Evolutionary conservation across 495 filamentous ascomycete genomes (phyloP).

Genomic region (Umbilicaria muhlenbergii): DNA sequence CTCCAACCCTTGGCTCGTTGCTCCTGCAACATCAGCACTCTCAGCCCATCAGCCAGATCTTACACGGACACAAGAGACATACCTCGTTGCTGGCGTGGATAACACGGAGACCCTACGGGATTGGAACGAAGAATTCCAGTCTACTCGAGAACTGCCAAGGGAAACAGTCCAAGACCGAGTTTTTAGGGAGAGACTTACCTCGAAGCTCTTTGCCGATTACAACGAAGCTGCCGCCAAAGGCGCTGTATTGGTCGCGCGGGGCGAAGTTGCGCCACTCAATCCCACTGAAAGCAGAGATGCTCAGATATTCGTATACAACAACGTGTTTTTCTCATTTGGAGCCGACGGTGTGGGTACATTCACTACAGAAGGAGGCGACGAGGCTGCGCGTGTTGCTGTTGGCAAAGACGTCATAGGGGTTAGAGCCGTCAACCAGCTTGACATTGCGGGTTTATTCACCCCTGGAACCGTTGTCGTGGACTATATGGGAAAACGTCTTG

Average conservation of each 20-base stretch:
- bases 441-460: slow-evolving; percentile 85
- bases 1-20: slow-evolving; percentile 82
- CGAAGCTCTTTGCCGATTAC: slow-evolving; percentile 94
- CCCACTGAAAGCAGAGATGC: slow-evolving; percentile 85
- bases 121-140: slow-evolving; percentile 99
- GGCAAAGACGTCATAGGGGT: slow-evolving; percentile 95
- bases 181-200: slow-evolving; percentile 83
- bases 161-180: slow-evolving; percentile 91
- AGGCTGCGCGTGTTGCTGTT: slow-evolving; percentile 89
- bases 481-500: slow-evolving; percentile 91
- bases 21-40: slow-evolving; percentile 42
- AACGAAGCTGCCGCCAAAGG: slow-evolving; percentile 88
- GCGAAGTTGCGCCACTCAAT: slow-evolving; percentile 91
- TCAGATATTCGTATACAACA: slow-evolving; percentile 99
- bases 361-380: slow-evolving; percentile 88
- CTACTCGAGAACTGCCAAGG: slow-evolving; percentile 80
- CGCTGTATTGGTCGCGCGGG: slow-evolving; percentile 82
- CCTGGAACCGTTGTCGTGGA: slow-evolving; percentile 94
- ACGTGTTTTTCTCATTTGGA: slow-evolving; percentile 97
- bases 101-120: slow-evolving; percentile 87
- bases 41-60: slow-evolving; percentile 65
- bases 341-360: slow-evolving; percentile 97
- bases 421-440: slow-evolving; percentile 87
- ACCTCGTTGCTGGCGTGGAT: slow-evolving; percentile 75
- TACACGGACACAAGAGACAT: slow-evolving; percentile 83